Evolutionary conservation across 2,329 filamentous ascomycete genomes (phyloP).

Genomic region (Hypoxylon sp.): DNA sequence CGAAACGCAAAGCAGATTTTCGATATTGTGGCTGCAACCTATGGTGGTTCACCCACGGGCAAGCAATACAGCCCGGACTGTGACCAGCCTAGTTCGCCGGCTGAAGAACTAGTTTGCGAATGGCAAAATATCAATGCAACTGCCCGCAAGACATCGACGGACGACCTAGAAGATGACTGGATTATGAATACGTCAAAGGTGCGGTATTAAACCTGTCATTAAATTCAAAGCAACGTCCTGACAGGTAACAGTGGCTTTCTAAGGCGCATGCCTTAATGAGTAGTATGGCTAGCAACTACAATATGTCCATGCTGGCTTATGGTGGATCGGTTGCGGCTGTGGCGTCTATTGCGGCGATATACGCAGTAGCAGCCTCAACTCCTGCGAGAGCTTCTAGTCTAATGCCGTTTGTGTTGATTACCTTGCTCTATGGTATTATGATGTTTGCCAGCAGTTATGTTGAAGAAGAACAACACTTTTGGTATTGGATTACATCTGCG

Average conservation of each 20-base stretch:
- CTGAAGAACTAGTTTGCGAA: constrained; percentile 76
- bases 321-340: constrained; percentile 61
- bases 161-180: constrained; percentile 55
- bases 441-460: constrained; percentile 99
- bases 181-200: constrained; percentile 62
- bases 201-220: constrained; percentile 25
- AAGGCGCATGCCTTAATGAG: constrained; percentile 86
- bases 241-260: constrained; percentile 71
- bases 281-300: constrained; percentile 92
- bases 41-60: constrained; percentile 64
- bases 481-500: constrained; percentile 89
- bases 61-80: constrained; percentile 48
- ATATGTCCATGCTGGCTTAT: constrained; percentile 73
- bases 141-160: constrained; percentile 28
- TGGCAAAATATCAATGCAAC: constrained; percentile 68
- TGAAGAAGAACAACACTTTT: constrained; percentile 98
- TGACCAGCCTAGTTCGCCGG: constrained; percentile 59
- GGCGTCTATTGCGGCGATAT: constrained; percentile 40
- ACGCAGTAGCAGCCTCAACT: constrained; percentile 53
- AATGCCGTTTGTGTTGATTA: constrained; percentile 65
- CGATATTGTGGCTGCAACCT: constrained; percentile 81
- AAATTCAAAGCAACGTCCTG: constrained; percentile 15
- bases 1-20: constrained; percentile 87
- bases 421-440: constrained; percentile 80
- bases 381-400: constrained; percentile 51